phyloP scores from a whole-genome alignment of 2,329 filamentous ascomycete genomes.

The Orbilia ellipsospora region DNA sequence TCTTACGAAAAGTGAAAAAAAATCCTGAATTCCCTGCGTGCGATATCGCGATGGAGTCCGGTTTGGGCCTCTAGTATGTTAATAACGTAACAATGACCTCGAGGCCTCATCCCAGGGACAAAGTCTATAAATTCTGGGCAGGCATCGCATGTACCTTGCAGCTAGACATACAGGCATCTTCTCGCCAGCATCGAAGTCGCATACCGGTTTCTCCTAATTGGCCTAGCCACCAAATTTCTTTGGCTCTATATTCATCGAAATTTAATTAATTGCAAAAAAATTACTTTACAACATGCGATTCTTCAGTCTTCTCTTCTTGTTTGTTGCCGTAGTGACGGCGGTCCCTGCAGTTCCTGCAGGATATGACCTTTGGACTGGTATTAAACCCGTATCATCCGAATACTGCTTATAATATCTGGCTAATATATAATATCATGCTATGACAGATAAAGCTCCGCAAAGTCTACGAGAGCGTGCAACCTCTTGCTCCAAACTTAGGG shows the following conservation, averaged over 20 bases:
- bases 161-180: no score
- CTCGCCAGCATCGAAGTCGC: no score
- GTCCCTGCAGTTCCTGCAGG: background rate
- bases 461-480: background rate
- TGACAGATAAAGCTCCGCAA: background rate
- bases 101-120: background rate
- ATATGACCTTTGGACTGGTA: background rate
- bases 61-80: background rate
- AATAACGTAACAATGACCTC: background rate
- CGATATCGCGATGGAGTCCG: background rate
- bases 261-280: no score
- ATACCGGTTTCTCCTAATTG: no score
- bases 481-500: background rate
- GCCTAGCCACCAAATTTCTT: no score
- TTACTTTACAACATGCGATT: background rate
- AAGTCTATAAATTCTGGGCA: background rate
- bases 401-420: no score
- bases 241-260: no score
- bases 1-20: no score
- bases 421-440: background rate
- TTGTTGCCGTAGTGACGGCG: background rate
- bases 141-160: background rate
- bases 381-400: no score
- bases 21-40: no score
- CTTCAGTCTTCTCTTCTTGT: constrained; percentile 1